Evolutionary conservation across 371 early-diverging fungal genomes (phyloP).

Genomic region (Mucor velutinosus): DNA sequence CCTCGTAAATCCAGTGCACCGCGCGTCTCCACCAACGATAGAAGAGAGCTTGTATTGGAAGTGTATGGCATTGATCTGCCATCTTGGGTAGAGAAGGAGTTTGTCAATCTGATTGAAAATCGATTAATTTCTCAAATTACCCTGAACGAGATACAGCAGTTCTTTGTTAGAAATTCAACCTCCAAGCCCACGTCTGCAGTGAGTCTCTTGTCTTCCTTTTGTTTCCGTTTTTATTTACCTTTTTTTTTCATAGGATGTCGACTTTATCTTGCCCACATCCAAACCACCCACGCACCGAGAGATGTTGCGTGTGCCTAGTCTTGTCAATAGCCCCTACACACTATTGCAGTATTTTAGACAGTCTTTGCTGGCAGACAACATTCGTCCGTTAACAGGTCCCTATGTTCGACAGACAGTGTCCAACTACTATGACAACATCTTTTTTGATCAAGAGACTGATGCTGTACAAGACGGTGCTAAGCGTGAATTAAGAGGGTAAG

Average conservation of each 20-base stretch:
- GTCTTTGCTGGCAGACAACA: constrained; percentile 55
- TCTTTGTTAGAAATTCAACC: constrained; percentile 69
- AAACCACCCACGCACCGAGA: constrained; percentile 42
- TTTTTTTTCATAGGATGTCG: constrained; percentile 53
- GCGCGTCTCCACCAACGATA: constrained; percentile 5
- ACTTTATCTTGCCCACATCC: constrained; percentile 65
- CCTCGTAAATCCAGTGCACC: constrained; percentile 21
- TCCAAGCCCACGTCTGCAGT: constrained; percentile 69
- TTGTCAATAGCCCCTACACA: constrained; percentile 59
- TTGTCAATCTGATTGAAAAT: constrained; percentile 67
- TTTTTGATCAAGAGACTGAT: constrained; percentile 10
- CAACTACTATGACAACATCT: constrained; percentile 32
- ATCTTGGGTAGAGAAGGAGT: constrained; percentile 65
- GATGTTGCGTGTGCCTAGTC: constrained; percentile 53
- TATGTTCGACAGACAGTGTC: constrained; percentile 58
- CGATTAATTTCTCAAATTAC: constrained; percentile 66
- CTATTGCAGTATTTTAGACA: constrained; percentile 72
- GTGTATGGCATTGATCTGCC: constrained; percentile 78
- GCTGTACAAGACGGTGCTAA: constrained; percentile 6
- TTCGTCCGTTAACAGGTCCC: constrained; percentile 53
- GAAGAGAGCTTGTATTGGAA: constrained; percentile 64
- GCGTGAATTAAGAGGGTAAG: constrained; percentile 5
- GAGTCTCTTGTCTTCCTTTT: constrained; percentile 13
- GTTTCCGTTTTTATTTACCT: background rate
- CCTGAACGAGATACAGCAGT: constrained; percentile 66